Base-by-base conservation (phyloP, 805 yeast genomes). In the Vanderwaltozyma verrucispora region DNA sequence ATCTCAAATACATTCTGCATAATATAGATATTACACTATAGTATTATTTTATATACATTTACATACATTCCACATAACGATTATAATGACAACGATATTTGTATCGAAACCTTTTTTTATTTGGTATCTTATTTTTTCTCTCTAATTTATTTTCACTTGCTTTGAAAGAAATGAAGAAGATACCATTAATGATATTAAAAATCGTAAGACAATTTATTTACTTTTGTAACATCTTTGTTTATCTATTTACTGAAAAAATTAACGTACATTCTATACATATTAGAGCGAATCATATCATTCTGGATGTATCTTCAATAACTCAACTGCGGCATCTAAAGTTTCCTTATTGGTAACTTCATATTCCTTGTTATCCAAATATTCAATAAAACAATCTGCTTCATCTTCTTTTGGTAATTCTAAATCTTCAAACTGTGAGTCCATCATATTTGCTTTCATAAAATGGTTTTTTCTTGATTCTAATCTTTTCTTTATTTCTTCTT, bases 361-460 rank as follows among this genome's bases (percentile, higher is more conserved):
- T 5, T 41, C 33, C 36, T 53, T 53, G 16, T 44, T 48, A 30
- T 55, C 56, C 15, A 63, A 60, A 16, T 57, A 43, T 2, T 63
- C 46, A n/a, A 57, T 47, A 8, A 44, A 32, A 17, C 64, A 54
- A 19, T 57, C 44, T 2, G 48, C 41, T 37, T 61, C 62, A 16
- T 61, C 63, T 3, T 51, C 62, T 3, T 54, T 65, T 0, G 96
- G 96, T 5, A 83, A 60, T 56, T 87, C 82, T 72, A 85, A 70
- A 38, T 75, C 77, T 12, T 67, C 75, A 46, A 77, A 79, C 56
- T 88, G 96, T 16, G 87, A 76, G 42, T 74, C 69, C 36, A 87
- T 75, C 96, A 88, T 85, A 42, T 75, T 72, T 4, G 79, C 70
- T 54, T 88, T 88, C 95, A 92, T 87, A 56, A 71, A 92, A 54